phyloP scores from a whole-genome alignment of 768 basidiomycete species.

The Termitomyces sp. region DNA sequence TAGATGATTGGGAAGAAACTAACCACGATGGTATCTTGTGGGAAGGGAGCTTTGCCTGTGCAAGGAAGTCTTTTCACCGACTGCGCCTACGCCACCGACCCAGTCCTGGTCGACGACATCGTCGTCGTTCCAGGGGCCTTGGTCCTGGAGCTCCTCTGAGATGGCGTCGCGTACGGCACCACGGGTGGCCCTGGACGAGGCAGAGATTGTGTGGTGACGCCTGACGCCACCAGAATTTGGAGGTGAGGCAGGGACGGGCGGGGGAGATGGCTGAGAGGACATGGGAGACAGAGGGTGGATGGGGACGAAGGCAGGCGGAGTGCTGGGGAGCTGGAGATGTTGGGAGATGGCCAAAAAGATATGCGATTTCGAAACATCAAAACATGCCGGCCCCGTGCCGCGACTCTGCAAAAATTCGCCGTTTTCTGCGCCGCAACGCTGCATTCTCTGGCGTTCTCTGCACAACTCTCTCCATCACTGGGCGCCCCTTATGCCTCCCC shows the following conservation, averaged over 20 bases:
- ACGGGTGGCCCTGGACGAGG: conserved; percentile 61
- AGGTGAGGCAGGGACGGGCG: conserved; percentile 35
- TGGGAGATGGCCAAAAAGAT: conserved; percentile 14
- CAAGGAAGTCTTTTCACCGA: conserved; percentile 75
- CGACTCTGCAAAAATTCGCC: background rate
- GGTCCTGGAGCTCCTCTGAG: conserved; percentile 58
- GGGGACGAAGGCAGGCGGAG: conserved; percentile 5
- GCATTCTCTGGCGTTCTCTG: background rate
- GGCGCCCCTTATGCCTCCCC: background rate
- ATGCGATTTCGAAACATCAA: conserved; percentile 6
- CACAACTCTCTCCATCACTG: background rate
- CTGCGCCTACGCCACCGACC: conserved; percentile 77
- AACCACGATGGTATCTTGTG: conserved; percentile 75
- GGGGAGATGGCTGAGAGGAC: conserved; percentile 29
- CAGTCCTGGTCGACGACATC: conserved; percentile 77
- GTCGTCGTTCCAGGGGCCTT: conserved; percentile 64
- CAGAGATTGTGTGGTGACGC: conserved; percentile 80
- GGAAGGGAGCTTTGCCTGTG: conserved; percentile 81
- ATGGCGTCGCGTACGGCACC: conserved; percentile 57
- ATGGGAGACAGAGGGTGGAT: conserved; percentile 14
- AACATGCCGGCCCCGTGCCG: conserved; percentile 9
- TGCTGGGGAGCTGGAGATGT: background rate
- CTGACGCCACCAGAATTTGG: conserved; percentile 51
- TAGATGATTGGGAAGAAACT: conserved; percentile 15
- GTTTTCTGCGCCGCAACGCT: background rate